Evolutionary conservation across 176 grass and related monocot genomes (phyloP).

Genomic region (maize (Zea mays)): DNA sequence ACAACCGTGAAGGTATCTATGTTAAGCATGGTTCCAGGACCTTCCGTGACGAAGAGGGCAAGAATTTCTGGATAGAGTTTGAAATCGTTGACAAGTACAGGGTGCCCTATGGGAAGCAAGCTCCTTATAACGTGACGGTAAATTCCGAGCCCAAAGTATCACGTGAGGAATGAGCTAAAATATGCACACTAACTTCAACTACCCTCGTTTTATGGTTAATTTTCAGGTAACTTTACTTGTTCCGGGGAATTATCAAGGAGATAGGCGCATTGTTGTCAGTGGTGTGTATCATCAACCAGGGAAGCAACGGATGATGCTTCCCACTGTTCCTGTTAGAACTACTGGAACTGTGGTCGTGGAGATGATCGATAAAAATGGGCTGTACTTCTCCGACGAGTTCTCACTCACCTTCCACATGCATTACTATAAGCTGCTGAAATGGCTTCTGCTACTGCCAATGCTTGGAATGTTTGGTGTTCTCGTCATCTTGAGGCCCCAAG

Average conservation of each 20-base stretch:
- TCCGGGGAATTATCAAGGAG: slow-evolving; percentile 95
- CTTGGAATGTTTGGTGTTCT: slow-evolving; percentile 86
- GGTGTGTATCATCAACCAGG: slow-evolving; percentile 63
- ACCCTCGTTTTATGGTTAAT: background rate
- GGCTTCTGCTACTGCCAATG: slow-evolving; percentile 94
- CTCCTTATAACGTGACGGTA: slow-evolving; percentile 96
- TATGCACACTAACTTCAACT: slow-evolving; percentile 23
- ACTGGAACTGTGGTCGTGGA: slow-evolving; percentile 79
- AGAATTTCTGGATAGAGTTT: slow-evolving; percentile 89
- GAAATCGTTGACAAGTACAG: slow-evolving; percentile 90
- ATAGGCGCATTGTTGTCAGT: slow-evolving; percentile 66
- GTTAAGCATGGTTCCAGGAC: slow-evolving; percentile 64
- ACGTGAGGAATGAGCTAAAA: slow-evolving; percentile 21
- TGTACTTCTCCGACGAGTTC: slow-evolving; percentile 91
- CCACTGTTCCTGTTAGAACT: slow-evolving; percentile 94
- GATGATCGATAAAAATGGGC: slow-evolving; percentile 90
- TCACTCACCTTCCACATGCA: slow-evolving; percentile 95
- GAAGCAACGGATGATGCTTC: slow-evolving; percentile 77
- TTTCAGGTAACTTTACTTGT: slow-evolving; percentile 90
- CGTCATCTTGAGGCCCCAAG: slow-evolving; percentile 78
- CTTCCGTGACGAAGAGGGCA: slow-evolving; percentile 91
- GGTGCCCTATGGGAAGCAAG: slow-evolving; percentile 76
- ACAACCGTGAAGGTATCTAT: slow-evolving; percentile 72
- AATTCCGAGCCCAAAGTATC: slow-evolving; percentile 10
- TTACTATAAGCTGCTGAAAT: slow-evolving; percentile 96